These are phyloP conservation scores for Coniferiporia sulphurascens DNA, from an alignment of 1,284 basidiomycete species.

Conservation along the genomic window DNA sequence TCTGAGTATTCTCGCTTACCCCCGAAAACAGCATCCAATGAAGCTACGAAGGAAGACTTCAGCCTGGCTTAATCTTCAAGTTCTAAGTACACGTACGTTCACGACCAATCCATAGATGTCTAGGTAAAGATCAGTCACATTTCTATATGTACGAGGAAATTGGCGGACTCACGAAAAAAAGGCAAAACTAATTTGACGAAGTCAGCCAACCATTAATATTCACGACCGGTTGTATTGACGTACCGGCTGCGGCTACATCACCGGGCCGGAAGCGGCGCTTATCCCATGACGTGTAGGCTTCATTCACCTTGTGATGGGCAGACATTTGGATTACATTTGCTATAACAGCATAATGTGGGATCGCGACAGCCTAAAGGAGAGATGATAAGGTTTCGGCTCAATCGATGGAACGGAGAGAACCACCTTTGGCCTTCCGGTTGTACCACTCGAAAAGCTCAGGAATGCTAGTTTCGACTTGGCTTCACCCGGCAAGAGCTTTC, in stretches of 20 bases:
- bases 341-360: slow-evolving; percentile 63
- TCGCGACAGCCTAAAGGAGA: slow-evolving; percentile 52
- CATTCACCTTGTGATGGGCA: slow-evolving; percentile 44
- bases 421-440: slow-evolving; percentile 79
- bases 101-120: slow-evolving; percentile 73
- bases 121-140: slow-evolving; percentile 25
- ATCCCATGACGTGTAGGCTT: slow-evolving; percentile 29
- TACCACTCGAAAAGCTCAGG: slow-evolving; percentile 76
- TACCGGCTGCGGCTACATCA: slow-evolving; percentile 48
- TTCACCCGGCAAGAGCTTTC: slow-evolving; percentile 55
- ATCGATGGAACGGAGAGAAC: not conserved
- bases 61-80: not conserved
- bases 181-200: slow-evolving; percentile 26
- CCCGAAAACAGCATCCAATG: slow-evolving; percentile 52
- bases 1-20: slow-evolving; percentile 32
- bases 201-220: not conserved
- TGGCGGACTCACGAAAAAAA: slow-evolving; percentile 31
- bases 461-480: slow-evolving; percentile 67
- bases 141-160: slow-evolving; percentile 22
- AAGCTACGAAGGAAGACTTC: slow-evolving; percentile 31
- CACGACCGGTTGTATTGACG: slow-evolving; percentile 20
- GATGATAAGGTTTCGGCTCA: slow-evolving; percentile 2
- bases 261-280: slow-evolving; percentile 44
- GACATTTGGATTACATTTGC: slow-evolving; percentile 63
- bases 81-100: slow-evolving; percentile 35